Conservation (phyloP, 2,329 filamentous ascomycete species). For the Colletotrichum sp. region DNA sequence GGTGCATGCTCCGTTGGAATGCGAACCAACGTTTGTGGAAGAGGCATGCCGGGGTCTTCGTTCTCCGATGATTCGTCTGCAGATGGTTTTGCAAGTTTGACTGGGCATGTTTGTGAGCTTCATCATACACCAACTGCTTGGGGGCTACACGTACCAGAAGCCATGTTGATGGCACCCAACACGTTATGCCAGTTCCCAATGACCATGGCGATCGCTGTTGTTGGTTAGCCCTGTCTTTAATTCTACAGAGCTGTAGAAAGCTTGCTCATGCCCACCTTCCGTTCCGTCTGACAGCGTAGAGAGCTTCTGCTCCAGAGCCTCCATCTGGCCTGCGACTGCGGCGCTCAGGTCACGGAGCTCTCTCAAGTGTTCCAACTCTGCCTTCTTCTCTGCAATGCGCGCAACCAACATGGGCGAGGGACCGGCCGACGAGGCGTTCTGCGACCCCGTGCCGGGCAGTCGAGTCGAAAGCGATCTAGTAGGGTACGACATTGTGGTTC, state of each 20-base stretch:
- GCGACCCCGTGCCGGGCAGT: constrained; percentile 64
- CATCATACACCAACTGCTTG: background rate
- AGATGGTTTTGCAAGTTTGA: constrained; percentile 68
- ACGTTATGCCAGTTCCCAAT: constrained; percentile 90
- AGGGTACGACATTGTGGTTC: constrained; percentile 57
- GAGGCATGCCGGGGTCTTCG: constrained; percentile 35
- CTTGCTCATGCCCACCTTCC: constrained; percentile 59
- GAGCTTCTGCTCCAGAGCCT: constrained; percentile 78
- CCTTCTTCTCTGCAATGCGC: constrained; percentile 85
- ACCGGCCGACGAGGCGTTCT: constrained; percentile 49
- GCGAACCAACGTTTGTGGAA: constrained; percentile 83
- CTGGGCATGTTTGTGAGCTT: constrained; percentile 41
- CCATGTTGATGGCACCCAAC: constrained; percentile 83
- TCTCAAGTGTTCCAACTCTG: constrained; percentile 78
- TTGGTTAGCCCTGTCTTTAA: background rate
- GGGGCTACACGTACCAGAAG: constrained; percentile 65
- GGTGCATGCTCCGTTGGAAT: constrained; percentile 82
- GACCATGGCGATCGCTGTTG: constrained; percentile 78
- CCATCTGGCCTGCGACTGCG: constrained; percentile 81
- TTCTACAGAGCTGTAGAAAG: background rate
- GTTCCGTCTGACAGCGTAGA: constrained; percentile 80
- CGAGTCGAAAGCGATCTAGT: constrained; percentile 67
- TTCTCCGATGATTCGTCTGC: constrained; percentile 44
- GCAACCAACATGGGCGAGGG: constrained; percentile 74
- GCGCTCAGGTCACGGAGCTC: constrained; percentile 81